Evolutionary conservation across 2,329 filamentous ascomycete genomes (phyloP).

Genomic region (Gnomoniopsis smithogilvyi): DNA sequence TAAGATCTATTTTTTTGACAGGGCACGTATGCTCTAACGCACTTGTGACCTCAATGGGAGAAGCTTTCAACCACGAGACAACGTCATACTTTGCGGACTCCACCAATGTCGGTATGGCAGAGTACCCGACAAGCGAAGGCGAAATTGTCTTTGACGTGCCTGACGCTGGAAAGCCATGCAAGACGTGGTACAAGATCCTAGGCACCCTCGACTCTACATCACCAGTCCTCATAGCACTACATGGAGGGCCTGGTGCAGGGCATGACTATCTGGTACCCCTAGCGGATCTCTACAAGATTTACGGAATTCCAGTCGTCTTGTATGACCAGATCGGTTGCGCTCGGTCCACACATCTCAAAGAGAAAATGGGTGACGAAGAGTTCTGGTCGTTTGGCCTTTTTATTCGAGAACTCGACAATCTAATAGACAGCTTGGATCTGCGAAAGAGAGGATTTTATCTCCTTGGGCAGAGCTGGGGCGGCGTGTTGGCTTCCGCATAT

Average conservation of each 20-base stretch:
- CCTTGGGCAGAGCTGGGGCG: constrained; percentile 13
- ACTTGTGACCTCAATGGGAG: no score
- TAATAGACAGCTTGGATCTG: constrained; percentile 20
- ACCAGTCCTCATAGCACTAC: constrained; percentile 18
- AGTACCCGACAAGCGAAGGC: not conserved
- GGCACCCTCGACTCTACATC: not conserved
- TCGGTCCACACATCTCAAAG: constrained; percentile 41
- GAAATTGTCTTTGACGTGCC: constrained; percentile 1
- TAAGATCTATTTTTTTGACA: no score
- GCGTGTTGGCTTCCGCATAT: constrained; percentile 5
- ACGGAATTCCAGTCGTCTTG: constrained; percentile 39
- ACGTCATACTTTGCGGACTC: no score
- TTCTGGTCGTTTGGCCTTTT: constrained; percentile 24
- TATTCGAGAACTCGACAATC: constrained; percentile 22
- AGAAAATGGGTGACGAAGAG: constrained; percentile 28
- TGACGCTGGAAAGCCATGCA: constrained; percentile 12
- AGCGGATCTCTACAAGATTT: constrained; percentile 9
- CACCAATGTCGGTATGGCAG: no score
- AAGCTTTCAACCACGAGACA: no score
- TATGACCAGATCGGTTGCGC: constrained; percentile 53
- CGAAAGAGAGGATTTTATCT: constrained; percentile 19
- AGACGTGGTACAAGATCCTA: constrained; percentile 9
- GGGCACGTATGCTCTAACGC: no score
- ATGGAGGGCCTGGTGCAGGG: constrained; percentile 42
- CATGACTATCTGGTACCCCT: constrained; percentile 35